A percentile compares a stretch with the other conserved stretches of the same genome.
phyloP scores from a whole-genome alignment of 345 rosid genomes.

The Clausena lansium region DNA sequence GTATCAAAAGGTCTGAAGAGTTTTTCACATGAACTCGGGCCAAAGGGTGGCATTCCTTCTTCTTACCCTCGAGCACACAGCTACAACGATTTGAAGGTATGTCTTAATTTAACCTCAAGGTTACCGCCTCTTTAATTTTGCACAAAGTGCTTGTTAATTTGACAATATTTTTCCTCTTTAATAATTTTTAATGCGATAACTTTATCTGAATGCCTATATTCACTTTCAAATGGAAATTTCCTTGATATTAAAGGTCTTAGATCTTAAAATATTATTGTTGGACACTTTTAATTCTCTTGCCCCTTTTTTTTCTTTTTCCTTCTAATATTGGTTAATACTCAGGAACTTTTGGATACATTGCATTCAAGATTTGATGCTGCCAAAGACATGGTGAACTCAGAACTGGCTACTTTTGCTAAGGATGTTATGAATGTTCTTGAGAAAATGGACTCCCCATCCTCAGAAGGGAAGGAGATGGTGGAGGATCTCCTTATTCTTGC shows the following conservation, averaged over 20 bases:
- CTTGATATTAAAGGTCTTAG: neutral
- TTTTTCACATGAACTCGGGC: constrained; percentile 77
- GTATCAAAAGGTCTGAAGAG: constrained; percentile 57
- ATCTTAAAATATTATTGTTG: neutral
- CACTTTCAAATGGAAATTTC: neutral
- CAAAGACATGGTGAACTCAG: constrained; percentile 57
- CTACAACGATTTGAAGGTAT: constrained; percentile 67
- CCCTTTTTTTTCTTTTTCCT: neutral
- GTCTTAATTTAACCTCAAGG: neutral
- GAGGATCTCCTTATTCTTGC: constrained; percentile 57
- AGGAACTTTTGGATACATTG: constrained; percentile 71
- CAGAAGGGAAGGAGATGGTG: constrained; percentile 54
- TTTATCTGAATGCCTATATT: neutral
- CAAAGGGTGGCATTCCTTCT: constrained; percentile 57
- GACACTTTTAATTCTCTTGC: neutral
- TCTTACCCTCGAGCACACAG: constrained; percentile 61
- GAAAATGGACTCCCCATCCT: constrained; percentile 48
- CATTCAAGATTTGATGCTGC: constrained; percentile 75
- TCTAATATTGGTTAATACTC: neutral
- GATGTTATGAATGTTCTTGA: constrained; percentile 59
- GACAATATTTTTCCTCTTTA: neutral
- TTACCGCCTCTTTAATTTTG: neutral
- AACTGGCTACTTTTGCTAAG: constrained; percentile 50
- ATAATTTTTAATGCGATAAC: neutral
- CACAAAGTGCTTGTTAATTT: neutral